phyloP scores from a whole-genome alignment of 768 basidiomycete genomes.

The Krasilnikovozyma curviuscula region DNA sequence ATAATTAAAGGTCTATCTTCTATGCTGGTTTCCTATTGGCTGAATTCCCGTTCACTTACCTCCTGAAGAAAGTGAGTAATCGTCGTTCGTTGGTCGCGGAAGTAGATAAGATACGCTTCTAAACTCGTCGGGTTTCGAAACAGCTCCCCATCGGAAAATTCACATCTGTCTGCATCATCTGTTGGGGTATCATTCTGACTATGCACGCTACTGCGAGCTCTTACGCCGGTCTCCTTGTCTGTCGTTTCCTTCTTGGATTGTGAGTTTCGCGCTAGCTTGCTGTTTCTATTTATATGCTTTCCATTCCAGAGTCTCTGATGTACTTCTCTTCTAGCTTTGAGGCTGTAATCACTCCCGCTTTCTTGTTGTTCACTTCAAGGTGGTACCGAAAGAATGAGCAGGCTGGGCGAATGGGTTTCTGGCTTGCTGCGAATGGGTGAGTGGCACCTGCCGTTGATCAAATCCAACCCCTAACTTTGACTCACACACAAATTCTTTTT shows the following conservation, averaged over 20 bases:
- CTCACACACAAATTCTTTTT: not conserved
- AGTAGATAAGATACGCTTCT: too few species aligned
- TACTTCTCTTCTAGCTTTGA: slow-evolving; percentile 5
- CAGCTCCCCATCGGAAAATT: slow-evolving; percentile 8
- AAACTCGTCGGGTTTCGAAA: too few species aligned
- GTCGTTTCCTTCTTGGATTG: slow-evolving; percentile 13
- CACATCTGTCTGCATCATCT: not conserved
- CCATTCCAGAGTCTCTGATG: not conserved
- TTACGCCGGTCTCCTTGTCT: slow-evolving; percentile 10
- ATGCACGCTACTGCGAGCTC: slow-evolving; percentile 2
- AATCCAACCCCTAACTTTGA: not conserved
- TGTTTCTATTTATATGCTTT: not conserved
- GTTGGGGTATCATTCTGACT: slow-evolving; percentile 4
- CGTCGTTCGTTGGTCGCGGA: too few species aligned
- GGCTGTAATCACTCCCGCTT: slow-evolving; percentile 11
- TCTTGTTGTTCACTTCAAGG: slow-evolving; percentile 7
- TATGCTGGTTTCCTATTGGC: slow-evolving; percentile 4
- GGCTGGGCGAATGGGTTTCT: not conserved
- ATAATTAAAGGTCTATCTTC: slow-evolving; percentile 1
- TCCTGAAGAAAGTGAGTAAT: too few species aligned
- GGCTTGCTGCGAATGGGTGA: not conserved
- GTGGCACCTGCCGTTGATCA: not conserved
- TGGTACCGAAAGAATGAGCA: slow-evolving; percentile 10
- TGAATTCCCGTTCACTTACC: slow-evolving; percentile 13
- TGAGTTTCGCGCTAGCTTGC: not conserved